These are phyloP conservation scores for Leccinum solheimii DNA, from an alignment of 1,284 basidiomycete genomes.

Conservation along the genomic window DNA sequence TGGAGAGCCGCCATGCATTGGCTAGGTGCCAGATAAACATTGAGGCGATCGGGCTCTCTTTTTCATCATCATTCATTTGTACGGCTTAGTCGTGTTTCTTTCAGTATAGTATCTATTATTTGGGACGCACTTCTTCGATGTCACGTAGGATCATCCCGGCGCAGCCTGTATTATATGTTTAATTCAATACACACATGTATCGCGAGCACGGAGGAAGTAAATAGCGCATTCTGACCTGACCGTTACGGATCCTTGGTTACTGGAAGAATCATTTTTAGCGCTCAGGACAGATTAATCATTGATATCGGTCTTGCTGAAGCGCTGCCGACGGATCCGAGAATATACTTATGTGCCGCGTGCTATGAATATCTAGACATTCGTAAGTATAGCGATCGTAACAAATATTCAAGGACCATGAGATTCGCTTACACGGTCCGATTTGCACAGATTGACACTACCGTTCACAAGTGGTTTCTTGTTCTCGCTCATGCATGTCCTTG, in stretches of 20 bases:
- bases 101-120: constrained; percentile 25
- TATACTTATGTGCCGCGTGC: neutral
- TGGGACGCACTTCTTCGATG: constrained; percentile 1
- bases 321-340: neutral
- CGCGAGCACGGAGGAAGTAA: neutral
- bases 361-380: neutral
- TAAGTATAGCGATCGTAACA: neutral
- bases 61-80: constrained; percentile 4
- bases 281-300: neutral
- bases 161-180: constrained; percentile 6
- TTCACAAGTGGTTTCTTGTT: neutral
- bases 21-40: constrained; percentile 30
- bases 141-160: constrained; percentile 1
- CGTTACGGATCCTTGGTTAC: neutral
- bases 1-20: constrained; percentile 36
- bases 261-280: neutral
- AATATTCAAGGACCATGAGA: neutral
- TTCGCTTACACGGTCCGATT: neutral
- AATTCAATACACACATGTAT: constrained; percentile 1
- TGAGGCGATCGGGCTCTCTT: neutral
- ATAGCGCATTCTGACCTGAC: neutral
- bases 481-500: neutral
- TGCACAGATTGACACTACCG: neutral
- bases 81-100: neutral
- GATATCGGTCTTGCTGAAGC: neutral